Base-by-base conservation (phyloP, 352 stramenopile species). In the Globisporangium ultimum region DNA sequence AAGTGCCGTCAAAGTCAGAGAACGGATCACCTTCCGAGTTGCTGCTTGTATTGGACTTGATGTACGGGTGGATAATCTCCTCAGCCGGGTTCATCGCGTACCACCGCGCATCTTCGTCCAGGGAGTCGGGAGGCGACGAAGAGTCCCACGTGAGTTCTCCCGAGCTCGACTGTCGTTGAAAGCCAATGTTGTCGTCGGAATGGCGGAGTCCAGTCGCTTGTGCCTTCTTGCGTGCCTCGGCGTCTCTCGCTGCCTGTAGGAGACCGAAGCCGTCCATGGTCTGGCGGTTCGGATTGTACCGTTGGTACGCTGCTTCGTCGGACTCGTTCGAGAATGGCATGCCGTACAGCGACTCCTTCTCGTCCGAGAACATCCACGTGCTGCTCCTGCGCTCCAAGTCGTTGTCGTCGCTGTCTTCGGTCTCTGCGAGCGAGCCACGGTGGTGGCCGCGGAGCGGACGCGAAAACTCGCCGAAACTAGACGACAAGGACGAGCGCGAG, bases 201-300 rank as follows among this genome's bases (percentile, higher is more conserved):
- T 36, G 28, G 28, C 28, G 28, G 5, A 5, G 28, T 36, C 20
- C 32, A 3, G 21, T 22, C 17, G 21, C 36, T 1, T 43, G 41
- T 3, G 42, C 20, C 40, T 56, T 47, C 49, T 55, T 32, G 50
- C 55, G 41, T n/a, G 36, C 49, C 15, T 71, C 32, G 24, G 66
- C 24, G 52, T 50, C 15, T 14, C 70, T 42, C 18, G 73, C 73
- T 48, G 68, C 70, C 49, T 51, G 18, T 5, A 78, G 43, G 18
- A 80, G 60, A 6, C 66, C 66, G 54, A 74, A 78, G 17, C 66
- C 61, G 22, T 80, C 66, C 34, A 68, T 54, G n/a, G 55, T 70
- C 32, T 40, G 45, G 6, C 53, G 59, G 28, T 56, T 42, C 21
- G 59, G 60, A 36, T 78, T 53, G n/a, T 72, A 55, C 32, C 60